phyloP scores from a whole-genome alignment of 805 yeast genomes.

The Lachancea dasiensis region DNA sequence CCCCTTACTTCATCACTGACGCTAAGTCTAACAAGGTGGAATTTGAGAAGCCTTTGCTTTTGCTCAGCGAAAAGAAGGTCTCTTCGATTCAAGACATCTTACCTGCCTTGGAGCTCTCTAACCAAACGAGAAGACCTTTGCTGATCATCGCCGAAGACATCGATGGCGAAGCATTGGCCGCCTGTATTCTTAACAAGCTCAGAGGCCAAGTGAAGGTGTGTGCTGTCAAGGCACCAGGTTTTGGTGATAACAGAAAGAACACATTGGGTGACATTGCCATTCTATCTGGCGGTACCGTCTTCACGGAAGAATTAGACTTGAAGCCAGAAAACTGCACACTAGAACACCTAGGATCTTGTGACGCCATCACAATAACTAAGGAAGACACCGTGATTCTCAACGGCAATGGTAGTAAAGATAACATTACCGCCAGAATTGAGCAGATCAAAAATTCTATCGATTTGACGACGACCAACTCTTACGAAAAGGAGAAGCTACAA shows the following conservation, averaged over 20 bases:
- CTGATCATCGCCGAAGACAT: conserved; percentile 91
- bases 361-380: conserved; percentile 86
- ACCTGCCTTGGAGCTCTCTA: conserved; percentile 89
- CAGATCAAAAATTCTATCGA: conserved; percentile 81
- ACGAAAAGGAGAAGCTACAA: conserved; percentile 94
- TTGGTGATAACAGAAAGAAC: conserved; percentile 97
- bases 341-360: conserved; percentile 86
- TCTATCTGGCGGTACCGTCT: conserved; percentile 82
- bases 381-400: conserved; percentile 92
- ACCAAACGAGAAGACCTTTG: conserved; percentile 88
- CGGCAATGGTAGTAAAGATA: conserved; percentile 84
- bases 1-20: conserved; percentile 94
- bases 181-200: conserved; percentile 92
- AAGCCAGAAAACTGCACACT: conserved; percentile 91
- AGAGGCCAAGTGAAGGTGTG: conserved; percentile 98
- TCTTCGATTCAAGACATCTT: conserved; percentile 84
- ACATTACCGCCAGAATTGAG: conserved; percentile 80
- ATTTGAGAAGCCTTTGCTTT: conserved; percentile 84
- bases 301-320: conserved; percentile 88
- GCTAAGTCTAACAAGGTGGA: conserved; percentile 90
- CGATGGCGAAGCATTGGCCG: conserved; percentile 98
- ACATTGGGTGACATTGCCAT: conserved; percentile 96
- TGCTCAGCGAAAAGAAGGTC: conserved; percentile 89
- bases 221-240: conserved; percentile 96
- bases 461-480: conserved; percentile 66